Conservation (phyloP, 1,139 yeast genomes). For the Magnusiomyces magnusii region DNA sequence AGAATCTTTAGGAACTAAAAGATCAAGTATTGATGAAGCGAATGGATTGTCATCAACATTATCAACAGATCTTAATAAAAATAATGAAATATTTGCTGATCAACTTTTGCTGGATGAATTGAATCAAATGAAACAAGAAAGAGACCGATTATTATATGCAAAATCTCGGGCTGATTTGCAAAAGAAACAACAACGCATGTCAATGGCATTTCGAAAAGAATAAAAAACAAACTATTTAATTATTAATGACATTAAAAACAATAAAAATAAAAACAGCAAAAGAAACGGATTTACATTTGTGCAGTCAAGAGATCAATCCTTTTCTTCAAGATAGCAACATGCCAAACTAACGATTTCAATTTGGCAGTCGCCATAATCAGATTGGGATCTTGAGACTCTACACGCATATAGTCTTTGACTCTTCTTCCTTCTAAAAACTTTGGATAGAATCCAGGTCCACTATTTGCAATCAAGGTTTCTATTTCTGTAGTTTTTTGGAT, state of each 20-base stretch:
- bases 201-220: constrained; percentile 9
- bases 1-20: not conserved
- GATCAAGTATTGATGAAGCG: not conserved
- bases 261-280: not conserved
- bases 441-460: constrained; percentile 25
- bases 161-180: constrained; percentile 31
- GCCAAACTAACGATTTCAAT: constrained; percentile 33
- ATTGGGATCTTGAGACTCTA: constrained; percentile 42
- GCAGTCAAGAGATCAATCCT: constrained; percentile 24
- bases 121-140: constrained; percentile 20
- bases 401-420: constrained; percentile 37
- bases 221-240: not conserved
- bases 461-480: not conserved
- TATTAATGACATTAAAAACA: not conserved
- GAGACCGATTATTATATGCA: constrained; percentile 35
- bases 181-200: constrained; percentile 20
- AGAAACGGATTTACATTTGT: not conserved
- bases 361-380: constrained; percentile 40
- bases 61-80: not conserved
- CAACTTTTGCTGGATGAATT: constrained; percentile 13
- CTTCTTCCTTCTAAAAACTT: constrained; percentile 30
- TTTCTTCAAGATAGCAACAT: constrained; percentile 32
- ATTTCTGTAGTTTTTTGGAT: not conserved
- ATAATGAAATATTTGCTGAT: constrained; percentile 5
- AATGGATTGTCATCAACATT: not conserved